These are phyloP conservation scores for Beauveria brongniartii DNA, from an alignment of 2,329 filamentous ascomycete species.

Conservation along the genomic window DNA sequence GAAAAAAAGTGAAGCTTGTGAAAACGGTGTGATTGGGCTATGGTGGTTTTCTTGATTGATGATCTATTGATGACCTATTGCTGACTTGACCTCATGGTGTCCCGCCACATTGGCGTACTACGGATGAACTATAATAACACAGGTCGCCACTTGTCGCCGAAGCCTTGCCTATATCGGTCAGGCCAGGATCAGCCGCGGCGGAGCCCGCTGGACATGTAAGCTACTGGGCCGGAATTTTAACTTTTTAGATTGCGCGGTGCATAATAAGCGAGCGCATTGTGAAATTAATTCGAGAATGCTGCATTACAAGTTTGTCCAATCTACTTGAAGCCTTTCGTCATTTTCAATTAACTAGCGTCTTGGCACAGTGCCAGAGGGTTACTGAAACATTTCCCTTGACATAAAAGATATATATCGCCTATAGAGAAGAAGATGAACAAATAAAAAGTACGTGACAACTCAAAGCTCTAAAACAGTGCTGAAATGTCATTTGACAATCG, in stretches of 20 bases:
- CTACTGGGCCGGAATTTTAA: neutral
- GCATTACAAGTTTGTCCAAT: too few relatives aligned
- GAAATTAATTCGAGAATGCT: too few relatives aligned
- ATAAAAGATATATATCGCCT: neutral
- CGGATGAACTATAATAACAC: too few relatives aligned
- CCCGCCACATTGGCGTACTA: too few relatives aligned
- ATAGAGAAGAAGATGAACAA: neutral
- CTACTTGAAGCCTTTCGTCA: too few relatives aligned
- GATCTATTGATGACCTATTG: neutral
- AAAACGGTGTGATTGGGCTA: too few relatives aligned
- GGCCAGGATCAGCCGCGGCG: neutral
- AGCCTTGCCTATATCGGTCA: neutral
- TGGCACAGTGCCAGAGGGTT: neutral
- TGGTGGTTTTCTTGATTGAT: neutral
- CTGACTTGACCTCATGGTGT: too few relatives aligned
- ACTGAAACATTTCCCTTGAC: too few relatives aligned
- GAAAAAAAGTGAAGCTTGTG: too few relatives aligned
- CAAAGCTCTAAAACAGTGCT: neutral
- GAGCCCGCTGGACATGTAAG: neutral
- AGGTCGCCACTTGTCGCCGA: constrained; percentile 2
- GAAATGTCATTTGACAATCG: neutral
- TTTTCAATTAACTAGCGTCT: too few relatives aligned
- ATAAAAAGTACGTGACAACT: neutral
- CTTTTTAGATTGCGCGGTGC: too few relatives aligned
- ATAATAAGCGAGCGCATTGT: too few relatives aligned